These are phyloP conservation scores for Fusarium sp. DNA, from an alignment of 2,329 filamentous ascomycete genomes.

Conservation along the genomic window DNA sequence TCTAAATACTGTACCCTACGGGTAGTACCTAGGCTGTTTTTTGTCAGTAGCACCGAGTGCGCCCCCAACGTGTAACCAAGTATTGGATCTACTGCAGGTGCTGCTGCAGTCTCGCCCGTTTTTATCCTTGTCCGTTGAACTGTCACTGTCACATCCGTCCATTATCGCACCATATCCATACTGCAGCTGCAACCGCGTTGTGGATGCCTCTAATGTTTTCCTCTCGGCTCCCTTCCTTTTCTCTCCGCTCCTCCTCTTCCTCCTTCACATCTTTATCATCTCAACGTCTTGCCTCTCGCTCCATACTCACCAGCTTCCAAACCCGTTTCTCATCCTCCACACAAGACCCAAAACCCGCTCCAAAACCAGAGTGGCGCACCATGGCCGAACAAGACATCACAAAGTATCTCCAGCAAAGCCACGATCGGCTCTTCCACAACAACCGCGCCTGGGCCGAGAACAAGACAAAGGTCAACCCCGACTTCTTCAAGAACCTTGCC, in stretches of 20 bases:
- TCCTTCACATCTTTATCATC: constrained; percentile 20
- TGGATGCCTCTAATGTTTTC: constrained; percentile 43
- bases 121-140: constrained; percentile 11
- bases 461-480: constrained; percentile 68
- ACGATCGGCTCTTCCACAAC: constrained; percentile 76
- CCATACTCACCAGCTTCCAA: constrained; percentile 14
- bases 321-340: constrained; percentile 19
- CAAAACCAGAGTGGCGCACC: constrained; percentile 38
- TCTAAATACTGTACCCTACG: not conserved
- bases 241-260: constrained; percentile 17
- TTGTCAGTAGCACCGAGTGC: not conserved
- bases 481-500: constrained; percentile 73
- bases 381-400: constrained; percentile 58
- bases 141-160: constrained; percentile 11
- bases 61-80: constrained; percentile 15
- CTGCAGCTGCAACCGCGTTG: not conserved
- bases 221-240: constrained; percentile 37
- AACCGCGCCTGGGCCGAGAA: constrained; percentile 74
- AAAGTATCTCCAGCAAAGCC: constrained; percentile 70
- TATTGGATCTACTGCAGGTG: constrained; percentile 23
- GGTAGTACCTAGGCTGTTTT: not conserved
- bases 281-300: not conserved
- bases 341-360: constrained; percentile 9
- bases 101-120: constrained; percentile 7
- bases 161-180: constrained; percentile 24